Base-by-base conservation (phyloP, 2,329 filamentous ascomycete genomes). In the Ophiostoma triangulosporum region DNA sequence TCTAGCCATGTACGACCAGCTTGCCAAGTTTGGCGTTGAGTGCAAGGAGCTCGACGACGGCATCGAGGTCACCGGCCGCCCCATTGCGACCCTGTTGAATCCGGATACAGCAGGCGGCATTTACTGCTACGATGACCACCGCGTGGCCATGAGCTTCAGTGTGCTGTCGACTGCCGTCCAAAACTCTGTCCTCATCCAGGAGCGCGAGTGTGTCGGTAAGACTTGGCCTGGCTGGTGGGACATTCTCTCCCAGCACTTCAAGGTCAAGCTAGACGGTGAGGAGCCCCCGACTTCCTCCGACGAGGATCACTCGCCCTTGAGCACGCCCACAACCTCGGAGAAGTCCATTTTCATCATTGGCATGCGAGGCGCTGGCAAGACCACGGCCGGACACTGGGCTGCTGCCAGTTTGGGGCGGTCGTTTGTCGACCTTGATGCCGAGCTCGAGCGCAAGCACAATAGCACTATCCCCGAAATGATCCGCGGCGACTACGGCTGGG, bases 181-280 rank as follows among this genome's bases (percentile, higher is more conserved):
- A 1, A 68, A 78, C 7, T 77, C 87, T 0, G 84, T 88, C 0
- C 69, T 95, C 15, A 81, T 98, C 51, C 77, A 87, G 2, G 93
- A 98, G 66, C 85, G 89, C 56, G 89, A 95, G 63, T 98, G 93
- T 65, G 87, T 88, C 3, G 90, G 86, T 38, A 98, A 98, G 74
- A 98, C 93, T 2, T 98, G 93, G 93, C 93, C 93, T 0, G 93
- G 91, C 9, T 98, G 93, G 88, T 98, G 93, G 93, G 93, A 98
- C 67, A 81, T 83, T 17, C 70, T 97, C 54, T 83, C 83, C 22
- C 81, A 86, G 60, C 78, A 80, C 14, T 98, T 96, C 72, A 75
- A 81, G 32, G 86, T 86, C 27, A 69, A 76, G 27, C 72, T 97
- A n/a, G 78, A 83, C 56, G 93, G 93, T 12, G 78, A 83, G 33